Conservation (phyloP, 192 early-diverging fungal species). For the Coemansia sp. region DNA sequence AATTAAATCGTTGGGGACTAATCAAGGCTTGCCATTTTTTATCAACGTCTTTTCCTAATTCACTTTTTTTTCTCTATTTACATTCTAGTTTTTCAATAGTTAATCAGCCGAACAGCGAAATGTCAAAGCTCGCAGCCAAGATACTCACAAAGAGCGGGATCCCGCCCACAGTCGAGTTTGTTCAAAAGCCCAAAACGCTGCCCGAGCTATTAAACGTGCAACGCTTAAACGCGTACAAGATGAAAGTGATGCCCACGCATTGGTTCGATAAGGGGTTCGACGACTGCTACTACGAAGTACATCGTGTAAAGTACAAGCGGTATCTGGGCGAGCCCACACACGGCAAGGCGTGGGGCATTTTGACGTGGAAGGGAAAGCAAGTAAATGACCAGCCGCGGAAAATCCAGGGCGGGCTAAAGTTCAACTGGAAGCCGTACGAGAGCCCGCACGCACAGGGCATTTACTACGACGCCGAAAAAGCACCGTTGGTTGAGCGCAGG, state of each 20-base stretch:
- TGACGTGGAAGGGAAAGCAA: constrained; percentile 36
- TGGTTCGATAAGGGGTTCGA: constrained; percentile 48
- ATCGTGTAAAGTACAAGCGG: constrained; percentile 32
- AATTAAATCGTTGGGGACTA: too few species aligned
- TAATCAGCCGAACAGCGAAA: background rate
- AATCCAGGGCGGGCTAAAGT: constrained; percentile 43
- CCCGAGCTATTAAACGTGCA: constrained; percentile 46
- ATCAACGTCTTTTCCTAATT: background rate
- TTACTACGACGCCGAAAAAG: constrained; percentile 16
- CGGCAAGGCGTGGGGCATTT: constrained; percentile 44
- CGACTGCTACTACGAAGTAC: constrained; percentile 37
- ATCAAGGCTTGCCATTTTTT: too few species aligned
- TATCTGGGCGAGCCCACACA: constrained; percentile 39
- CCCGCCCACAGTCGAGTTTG: constrained; percentile 24
- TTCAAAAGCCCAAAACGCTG: constrained; percentile 35
- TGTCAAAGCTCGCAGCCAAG: constrained; percentile 33
- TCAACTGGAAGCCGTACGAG: constrained; percentile 34
- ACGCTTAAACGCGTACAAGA: constrained; percentile 22
- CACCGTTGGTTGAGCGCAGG: constrained; percentile 21
- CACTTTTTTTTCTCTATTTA: background rate
- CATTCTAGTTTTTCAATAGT: background rate
- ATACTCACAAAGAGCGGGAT: constrained; percentile 25
- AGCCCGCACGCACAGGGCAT: constrained; percentile 34
- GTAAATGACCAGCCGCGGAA: constrained; percentile 18
- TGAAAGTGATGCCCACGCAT: constrained; percentile 34